Evolutionary conservation across 805 yeast species (phyloP).

Genomic region (baker's yeast (Saccharomyces cerevisiae)): DNA sequence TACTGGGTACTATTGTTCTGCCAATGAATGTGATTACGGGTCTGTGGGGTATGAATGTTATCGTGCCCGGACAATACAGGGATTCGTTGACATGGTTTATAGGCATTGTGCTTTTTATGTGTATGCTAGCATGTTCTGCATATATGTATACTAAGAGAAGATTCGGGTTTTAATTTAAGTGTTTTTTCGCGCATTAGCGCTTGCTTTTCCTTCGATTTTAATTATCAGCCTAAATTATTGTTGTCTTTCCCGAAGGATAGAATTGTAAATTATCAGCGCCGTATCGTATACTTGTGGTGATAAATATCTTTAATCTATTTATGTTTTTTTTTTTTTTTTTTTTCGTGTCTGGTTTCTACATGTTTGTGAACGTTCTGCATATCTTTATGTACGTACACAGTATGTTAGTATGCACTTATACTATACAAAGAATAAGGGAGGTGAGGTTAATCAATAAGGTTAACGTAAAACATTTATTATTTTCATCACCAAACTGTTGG

Average conservation of each 20-base stretch:
- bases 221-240: background rate
- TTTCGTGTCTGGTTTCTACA: background rate
- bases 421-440: background rate
- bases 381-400: background rate
- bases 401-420: background rate
- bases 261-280: background rate
- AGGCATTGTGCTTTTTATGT: constrained; percentile 40
- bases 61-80: constrained; percentile 84
- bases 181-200: background rate
- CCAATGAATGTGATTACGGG: constrained; percentile 96
- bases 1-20: constrained; percentile 87
- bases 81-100: constrained; percentile 63
- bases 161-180: constrained; percentile 28
- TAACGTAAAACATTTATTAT: background rate
- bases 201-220: background rate
- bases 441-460: background rate
- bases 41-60: constrained; percentile 96
- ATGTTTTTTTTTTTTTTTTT: background rate
- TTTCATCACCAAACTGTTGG: background rate
- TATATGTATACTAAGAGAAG: constrained; percentile 42
- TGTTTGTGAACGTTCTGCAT: background rate
- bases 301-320: background rate
- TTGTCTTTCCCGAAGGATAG: background rate
- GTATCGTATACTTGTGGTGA: background rate
- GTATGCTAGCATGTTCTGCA: constrained; percentile 38